Evolutionary conservation across 805 yeast genomes (phyloP).

Genomic region (Yarrowia sp.): DNA sequence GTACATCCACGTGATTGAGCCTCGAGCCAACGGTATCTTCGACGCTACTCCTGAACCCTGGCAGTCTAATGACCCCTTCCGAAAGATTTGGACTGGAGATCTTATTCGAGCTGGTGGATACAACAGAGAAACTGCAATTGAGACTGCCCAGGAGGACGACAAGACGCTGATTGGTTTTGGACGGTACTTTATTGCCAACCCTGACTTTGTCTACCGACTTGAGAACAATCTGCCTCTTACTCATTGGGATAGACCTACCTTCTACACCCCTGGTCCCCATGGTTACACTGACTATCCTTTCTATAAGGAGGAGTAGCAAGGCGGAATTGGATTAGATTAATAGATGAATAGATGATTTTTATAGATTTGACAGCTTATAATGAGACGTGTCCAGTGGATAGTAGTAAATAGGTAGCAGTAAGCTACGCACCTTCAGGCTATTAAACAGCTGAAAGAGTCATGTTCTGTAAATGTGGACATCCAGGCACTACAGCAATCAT

Average conservation of each 20-base stretch:
- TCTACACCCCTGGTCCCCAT: constrained; percentile 54
- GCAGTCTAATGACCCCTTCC: constrained; percentile 43
- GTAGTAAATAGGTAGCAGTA: no score
- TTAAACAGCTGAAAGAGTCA: no score
- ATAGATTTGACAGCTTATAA: no score
- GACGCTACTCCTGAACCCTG: constrained; percentile 42
- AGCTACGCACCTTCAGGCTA: no score
- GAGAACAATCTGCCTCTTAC: constrained; percentile 54
- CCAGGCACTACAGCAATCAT: no score
- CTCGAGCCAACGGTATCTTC: constrained; percentile 46
- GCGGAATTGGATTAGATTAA: no score
- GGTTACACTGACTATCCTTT: constrained; percentile 58
- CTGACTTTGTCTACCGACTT: constrained; percentile 59
- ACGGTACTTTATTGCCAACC: constrained; percentile 61
- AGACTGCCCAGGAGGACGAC: constrained; percentile 46
- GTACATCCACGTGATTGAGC: constrained; percentile 53
- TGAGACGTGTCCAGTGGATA: no score
- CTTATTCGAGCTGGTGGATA: constrained; percentile 55
- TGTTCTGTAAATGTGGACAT: no score
- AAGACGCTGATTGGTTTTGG: constrained; percentile 54
- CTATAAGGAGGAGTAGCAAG: background rate
- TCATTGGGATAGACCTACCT: constrained; percentile 57
- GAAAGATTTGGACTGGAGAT: constrained; percentile 56
- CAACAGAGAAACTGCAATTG: constrained; percentile 39
- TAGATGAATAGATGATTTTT: no score